Percentiles rank a stretch among this genome's conserved stretches.
phyloP scores from a whole-genome alignment of 257 asterid species.

The Solanum sejunctum region DNA sequence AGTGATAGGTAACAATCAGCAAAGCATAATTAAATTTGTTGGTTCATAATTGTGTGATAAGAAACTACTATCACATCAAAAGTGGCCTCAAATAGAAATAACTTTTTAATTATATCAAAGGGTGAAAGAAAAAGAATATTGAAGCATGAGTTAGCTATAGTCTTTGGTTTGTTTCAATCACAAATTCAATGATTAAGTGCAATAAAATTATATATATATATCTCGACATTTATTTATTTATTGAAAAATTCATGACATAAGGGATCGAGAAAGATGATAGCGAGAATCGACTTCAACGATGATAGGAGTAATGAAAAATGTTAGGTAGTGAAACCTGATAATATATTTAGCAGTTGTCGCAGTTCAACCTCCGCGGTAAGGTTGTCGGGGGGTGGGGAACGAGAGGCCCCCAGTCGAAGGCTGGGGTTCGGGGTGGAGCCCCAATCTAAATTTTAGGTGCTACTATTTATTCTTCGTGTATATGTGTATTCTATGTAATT shows the following conservation, averaged over 20 bases:
- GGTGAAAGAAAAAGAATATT: neutral
- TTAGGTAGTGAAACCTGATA: too few relatives aligned
- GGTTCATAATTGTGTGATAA: neutral
- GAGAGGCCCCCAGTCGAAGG: too few relatives aligned
- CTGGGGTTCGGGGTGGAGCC: too few relatives aligned
- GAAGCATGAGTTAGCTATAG: neutral
- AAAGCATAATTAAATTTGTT: neutral
- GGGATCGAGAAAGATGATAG: neutral
- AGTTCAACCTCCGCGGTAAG: too few relatives aligned
- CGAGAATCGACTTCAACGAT: neutral
- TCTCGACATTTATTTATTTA: neutral
- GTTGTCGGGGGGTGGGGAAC: too few relatives aligned
- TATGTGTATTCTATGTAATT: too few relatives aligned
- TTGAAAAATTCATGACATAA: neutral
- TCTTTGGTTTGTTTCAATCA: neutral
- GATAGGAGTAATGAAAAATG: too few relatives aligned
- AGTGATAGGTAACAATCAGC: neutral
- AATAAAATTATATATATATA: neutral
- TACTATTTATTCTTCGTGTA: too few relatives aligned
- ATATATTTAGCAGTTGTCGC: too few relatives aligned
- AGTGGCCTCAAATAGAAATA: neutral
- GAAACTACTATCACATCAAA: neutral
- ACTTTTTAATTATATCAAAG: neutral
- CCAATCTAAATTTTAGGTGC: too few relatives aligned
- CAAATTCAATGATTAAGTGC: neutral